Conservation (phyloP, 371 early-diverging fungal genomes). For the Circinella umbellata region DNA sequence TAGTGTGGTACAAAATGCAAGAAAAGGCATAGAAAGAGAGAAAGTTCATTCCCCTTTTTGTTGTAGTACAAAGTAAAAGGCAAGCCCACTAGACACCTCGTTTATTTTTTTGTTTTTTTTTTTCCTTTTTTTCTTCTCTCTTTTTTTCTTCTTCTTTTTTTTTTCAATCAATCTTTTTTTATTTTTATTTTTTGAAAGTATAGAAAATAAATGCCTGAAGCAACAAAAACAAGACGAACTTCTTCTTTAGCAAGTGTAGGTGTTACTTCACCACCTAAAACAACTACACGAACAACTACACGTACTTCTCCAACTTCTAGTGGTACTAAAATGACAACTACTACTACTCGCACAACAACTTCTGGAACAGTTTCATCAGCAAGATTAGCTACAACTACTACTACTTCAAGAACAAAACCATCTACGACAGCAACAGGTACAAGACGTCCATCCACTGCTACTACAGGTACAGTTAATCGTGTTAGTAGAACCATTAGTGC, state of each 20-base stretch:
- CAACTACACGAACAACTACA: constrained; percentile 2
- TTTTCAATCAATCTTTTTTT: not conserved
- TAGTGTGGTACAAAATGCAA: not conserved
- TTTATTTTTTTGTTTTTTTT: not conserved
- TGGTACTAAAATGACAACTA: not conserved
- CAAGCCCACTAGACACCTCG: too few relatives aligned
- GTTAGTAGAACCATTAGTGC: not conserved
- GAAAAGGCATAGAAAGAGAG: too few relatives aligned
- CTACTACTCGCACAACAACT: not conserved
- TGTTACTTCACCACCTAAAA: not conserved
- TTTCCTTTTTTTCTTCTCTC: not conserved
- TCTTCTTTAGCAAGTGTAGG: constrained; percentile 11
- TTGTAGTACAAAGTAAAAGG: too few relatives aligned
- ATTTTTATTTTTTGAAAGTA: not conserved
- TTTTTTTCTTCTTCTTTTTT: constrained; percentile 2
- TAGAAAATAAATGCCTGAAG: constrained; percentile 9
- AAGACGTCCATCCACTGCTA: not conserved
- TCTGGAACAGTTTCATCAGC: not conserved
- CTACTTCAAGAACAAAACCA: not conserved
- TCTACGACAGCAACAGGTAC: not conserved
- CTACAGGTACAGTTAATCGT: not conserved
- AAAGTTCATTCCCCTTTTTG: too few relatives aligned
- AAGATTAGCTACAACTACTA: not conserved
- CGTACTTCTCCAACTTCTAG: constrained; percentile 2
- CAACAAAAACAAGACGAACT: constrained; percentile 11